Conservation (phyloP, 257 asterid species). For the Nicotiana noctiflora region DNA sequence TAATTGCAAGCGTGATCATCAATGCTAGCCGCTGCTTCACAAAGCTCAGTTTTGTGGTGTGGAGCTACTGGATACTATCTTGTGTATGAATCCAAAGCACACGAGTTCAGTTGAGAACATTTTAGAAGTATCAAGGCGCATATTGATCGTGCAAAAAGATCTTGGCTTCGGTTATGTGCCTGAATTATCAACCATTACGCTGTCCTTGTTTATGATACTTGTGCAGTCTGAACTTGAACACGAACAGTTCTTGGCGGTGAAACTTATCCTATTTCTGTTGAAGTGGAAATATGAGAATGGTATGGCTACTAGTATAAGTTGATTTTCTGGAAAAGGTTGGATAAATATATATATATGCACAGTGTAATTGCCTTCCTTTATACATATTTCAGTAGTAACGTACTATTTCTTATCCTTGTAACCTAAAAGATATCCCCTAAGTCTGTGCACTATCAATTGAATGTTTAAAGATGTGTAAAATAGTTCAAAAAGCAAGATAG, state of each 20-base stretch:
- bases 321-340: not conserved
- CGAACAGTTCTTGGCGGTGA: conserved; percentile 63
- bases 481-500: too few species aligned
- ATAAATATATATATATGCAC: not conserved
- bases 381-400: not conserved
- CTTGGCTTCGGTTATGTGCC: conserved; percentile 59
- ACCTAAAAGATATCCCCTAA: too few species aligned
- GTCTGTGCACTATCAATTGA: too few species aligned
- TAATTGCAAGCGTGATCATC: conserved; percentile 19
- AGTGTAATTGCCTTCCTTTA: not conserved
- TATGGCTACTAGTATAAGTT: conserved; percentile 25
- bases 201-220: conserved; percentile 56
- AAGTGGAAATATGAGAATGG: conserved; percentile 82
- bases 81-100: conserved; percentile 40
- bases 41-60: conserved; percentile 74
- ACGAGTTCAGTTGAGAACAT: conserved; percentile 60
- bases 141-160: conserved; percentile 72
- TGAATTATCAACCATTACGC: conserved; percentile 43
- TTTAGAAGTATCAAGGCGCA: conserved; percentile 49
- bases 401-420: too few species aligned
- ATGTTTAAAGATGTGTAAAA: too few species aligned
- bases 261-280: conserved; percentile 50
- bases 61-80: conserved; percentile 54
- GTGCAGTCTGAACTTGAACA: conserved; percentile 82
- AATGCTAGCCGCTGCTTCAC: conserved; percentile 43